phyloP scores from a whole-genome alignment of 306 rosid genomes.

The Acmispon strigosus region DNA sequence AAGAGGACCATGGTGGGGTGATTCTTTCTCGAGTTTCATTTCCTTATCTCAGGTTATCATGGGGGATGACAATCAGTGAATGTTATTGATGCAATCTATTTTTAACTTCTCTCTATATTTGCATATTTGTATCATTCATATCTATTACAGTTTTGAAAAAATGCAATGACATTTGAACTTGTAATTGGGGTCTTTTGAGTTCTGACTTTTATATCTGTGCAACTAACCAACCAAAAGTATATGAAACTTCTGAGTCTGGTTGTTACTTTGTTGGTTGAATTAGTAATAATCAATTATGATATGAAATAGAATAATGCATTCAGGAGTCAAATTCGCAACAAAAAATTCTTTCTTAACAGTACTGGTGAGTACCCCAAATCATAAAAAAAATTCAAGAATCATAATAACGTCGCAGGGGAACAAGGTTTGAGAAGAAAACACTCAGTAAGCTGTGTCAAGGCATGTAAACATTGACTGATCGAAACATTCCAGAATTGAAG shows the following conservation, averaged over 20 bases:
- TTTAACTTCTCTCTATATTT: background rate
- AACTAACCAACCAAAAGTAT: background rate
- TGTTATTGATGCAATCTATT: background rate
- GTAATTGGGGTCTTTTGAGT: background rate
- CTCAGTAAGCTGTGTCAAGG: no score
- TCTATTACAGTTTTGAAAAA: background rate
- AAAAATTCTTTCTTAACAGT: no score
- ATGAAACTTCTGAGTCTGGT: background rate
- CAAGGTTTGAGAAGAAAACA: no score
- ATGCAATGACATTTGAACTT: background rate
- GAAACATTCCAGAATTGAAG: no score
- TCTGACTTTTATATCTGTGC: background rate
- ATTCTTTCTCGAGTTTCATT: slow-evolving; percentile 13
- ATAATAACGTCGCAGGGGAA: no score
- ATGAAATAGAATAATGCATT: no score
- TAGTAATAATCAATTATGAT: no score
- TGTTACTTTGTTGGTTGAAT: no score
- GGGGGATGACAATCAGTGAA: background rate
- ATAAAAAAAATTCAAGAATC: no score
- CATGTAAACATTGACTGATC: no score
- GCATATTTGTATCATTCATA: slow-evolving; percentile 1
- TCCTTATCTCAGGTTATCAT: background rate
- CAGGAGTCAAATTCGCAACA: no score
- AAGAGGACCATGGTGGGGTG: slow-evolving; percentile 96
- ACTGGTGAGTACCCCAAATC: no score